Base-by-base conservation (phyloP, 345 rosid species). In the Corchorus olitorius region DNA sequence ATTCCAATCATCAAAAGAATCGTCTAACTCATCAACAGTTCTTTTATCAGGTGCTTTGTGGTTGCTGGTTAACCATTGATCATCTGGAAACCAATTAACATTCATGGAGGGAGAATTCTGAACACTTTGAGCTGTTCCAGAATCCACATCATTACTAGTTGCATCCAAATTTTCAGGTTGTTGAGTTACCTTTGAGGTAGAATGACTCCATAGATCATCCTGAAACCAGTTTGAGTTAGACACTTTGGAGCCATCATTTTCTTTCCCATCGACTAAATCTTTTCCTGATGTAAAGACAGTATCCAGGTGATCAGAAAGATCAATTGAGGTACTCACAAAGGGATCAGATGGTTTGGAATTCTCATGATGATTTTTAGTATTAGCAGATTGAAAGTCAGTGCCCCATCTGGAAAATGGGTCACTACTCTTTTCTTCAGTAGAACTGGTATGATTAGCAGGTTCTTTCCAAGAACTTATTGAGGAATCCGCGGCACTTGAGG, bases 241-340 rank as follows among this genome's bases (percentile, higher is more conserved):
- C 33, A 74, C 81, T 54, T 83, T 72, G 75, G 79, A 58, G 66
- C 78, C 72, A 64, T 81, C 89, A 56, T 75, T 55, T 58, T 76
- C 55, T 76, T 79, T 74, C 53, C 62, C 82, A 65, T 78, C 76
- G 70, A 61, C 50, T 70, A 78, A 16, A 54, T 73, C 81, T 49
- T 84, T 88, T 46, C 78, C 88, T 14, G 88, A 69, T 83, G 87
- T 89, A 86, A 90, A 87, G 64, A 87, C 82, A 16, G 87, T 78
- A 67, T 87, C 93, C 87, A 92, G 78, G 55, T 87, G 89, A 59
- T 82, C 80, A 77, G 93, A 80, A 66, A 90, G 80, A 85, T 85
- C 89, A 73, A 78, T 73, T 3, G 85, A 81, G n/a, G 90, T 83
- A 65, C 46, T 85, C 35, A 58, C 85, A 83, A 83, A 84, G 19